Base-by-base conservation (phyloP, 2,329 filamentous ascomycete genomes). In the Dryadomyces sulphureus region DNA sequence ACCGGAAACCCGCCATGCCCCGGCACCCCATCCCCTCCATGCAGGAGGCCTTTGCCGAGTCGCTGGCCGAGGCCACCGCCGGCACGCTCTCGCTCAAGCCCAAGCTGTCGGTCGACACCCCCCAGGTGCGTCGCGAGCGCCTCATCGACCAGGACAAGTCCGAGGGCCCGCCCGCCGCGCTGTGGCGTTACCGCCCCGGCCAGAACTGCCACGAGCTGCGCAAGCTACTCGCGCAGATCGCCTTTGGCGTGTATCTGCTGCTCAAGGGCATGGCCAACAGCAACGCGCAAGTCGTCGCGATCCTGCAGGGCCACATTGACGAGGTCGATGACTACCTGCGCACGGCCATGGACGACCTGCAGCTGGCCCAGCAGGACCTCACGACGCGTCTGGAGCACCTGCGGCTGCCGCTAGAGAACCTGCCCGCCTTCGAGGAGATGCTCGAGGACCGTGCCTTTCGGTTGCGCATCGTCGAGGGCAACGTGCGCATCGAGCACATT, bases 281-380 rank as follows among this genome's bases (percentile, higher is more conserved):
- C 54, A 84, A 94, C 54, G 72, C 79, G 30, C 85, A 94, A 59
- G 90, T 95, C 12, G 81, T 94, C 52, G 79, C 74, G 52, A 96
- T 96, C 45, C 70, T 96, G 47, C 87, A 95, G 58, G 79, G 77
- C 14, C 90, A 96, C 61, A 92, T 96, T 50, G 85, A 94, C 57
- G 90, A 96, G 61, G 77, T 96, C 25, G 92, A 96, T 62, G 81
- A 83, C 55, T 95, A 94, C 57, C 68, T 96, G 30, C 86, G 94
- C 60, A 78, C 84, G 17, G 84, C 86, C 1, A 77, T 86, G 38
- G 88, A 94, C 55, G 90, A 95, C 59, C 79, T 95, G 44, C 75
- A 83, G 40, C 68, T 88, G 45, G 86, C 88, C 5, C 75, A 80
- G 39, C 69, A 77, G 49, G 92, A 96, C 59, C 79, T 96, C 52